phyloP scores from a whole-genome alignment of 2,329 filamentous ascomycete genomes.

The Alternaria ventricosa region DNA sequence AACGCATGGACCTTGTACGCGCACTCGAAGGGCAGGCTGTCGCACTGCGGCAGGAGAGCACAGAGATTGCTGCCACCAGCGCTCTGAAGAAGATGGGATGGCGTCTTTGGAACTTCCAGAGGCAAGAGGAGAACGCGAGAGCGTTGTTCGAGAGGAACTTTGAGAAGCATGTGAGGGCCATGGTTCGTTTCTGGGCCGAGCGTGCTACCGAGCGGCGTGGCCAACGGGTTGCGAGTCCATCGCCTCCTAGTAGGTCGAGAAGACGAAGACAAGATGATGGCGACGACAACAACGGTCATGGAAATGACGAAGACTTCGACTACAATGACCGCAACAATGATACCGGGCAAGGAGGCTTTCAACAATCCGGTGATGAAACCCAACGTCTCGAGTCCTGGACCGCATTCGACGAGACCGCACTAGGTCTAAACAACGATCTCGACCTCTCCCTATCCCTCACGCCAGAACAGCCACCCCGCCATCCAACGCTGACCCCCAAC shows the following conservation, averaged over 20 bases:
- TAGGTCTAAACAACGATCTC: constrained; percentile 34
- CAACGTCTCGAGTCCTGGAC: constrained; percentile 48
- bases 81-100: constrained; percentile 64
- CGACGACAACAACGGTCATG: background rate
- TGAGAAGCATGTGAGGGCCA: constrained; percentile 61
- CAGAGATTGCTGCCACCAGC: constrained; percentile 55
- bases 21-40: constrained; percentile 52
- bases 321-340: constrained; percentile 1
- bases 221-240: constrained; percentile 29
- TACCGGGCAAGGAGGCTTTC: constrained; percentile 1
- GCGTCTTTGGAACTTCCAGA: constrained; percentile 62
- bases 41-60: constrained; percentile 54
- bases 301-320: background rate
- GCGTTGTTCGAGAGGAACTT: constrained; percentile 61
- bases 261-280: constrained; percentile 8
- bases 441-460: constrained; percentile 41
- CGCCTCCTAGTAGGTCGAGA: constrained; percentile 27
- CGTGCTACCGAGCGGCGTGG: constrained; percentile 46
- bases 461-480: constrained; percentile 18
- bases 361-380: constrained; percentile 34
- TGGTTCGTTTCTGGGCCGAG: constrained; percentile 63
- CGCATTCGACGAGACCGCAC: constrained; percentile 44
- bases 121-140: constrained; percentile 59
- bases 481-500: constrained; percentile 1
- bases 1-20: constrained; percentile 33